Evolutionary conservation across 306 rosid species (phyloP).

Genomic region (Arachis hypogaea): DNA sequence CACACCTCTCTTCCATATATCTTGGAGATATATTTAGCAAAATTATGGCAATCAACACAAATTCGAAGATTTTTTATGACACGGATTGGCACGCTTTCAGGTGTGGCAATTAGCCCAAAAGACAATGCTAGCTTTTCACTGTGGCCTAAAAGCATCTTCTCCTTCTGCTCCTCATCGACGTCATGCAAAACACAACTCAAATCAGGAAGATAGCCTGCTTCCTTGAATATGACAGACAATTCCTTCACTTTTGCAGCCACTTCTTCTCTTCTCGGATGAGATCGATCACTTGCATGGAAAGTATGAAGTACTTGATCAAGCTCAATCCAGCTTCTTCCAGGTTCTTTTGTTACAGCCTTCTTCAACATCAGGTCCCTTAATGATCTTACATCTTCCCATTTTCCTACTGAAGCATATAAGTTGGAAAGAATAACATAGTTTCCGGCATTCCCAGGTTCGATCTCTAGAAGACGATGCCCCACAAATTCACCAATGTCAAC

Average conservation of each 20-base stretch:
- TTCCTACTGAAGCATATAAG: slow-evolving; percentile 79
- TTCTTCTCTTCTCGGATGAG: slow-evolving; percentile 89
- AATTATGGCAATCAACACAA: slow-evolving; percentile 93
- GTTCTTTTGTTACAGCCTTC: slow-evolving; percentile 70
- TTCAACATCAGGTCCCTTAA: slow-evolving; percentile 71
- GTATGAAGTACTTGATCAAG: slow-evolving; percentile 75
- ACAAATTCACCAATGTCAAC: slow-evolving; percentile 67
- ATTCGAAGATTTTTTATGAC: slow-evolving; percentile 83
- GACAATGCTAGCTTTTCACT: slow-evolving; percentile 85
- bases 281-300: slow-evolving; percentile 75
- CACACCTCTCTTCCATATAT: slow-evolving; percentile 64
- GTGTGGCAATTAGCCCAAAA: slow-evolving; percentile 69
- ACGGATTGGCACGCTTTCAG: slow-evolving; percentile 57
- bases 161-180: slow-evolving; percentile 93
- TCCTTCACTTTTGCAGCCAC: slow-evolving; percentile 66
- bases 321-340: slow-evolving; percentile 90
- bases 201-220: slow-evolving; percentile 76
- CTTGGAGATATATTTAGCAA: slow-evolving; percentile 73
- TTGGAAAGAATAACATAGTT: slow-evolving; percentile 87
- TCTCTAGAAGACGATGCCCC: slow-evolving; percentile 65
- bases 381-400: slow-evolving; percentile 82
- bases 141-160: slow-evolving; percentile 77
- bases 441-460: slow-evolving; percentile 88
- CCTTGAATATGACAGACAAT: slow-evolving; percentile 61
- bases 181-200: slow-evolving; percentile 81